Percentiles rank a stretch among this genome's conserved stretches.
Evolutionary conservation across 163 green algal species (phyloP).

Genomic region (Trebouxia gelatinosa): DNA sequence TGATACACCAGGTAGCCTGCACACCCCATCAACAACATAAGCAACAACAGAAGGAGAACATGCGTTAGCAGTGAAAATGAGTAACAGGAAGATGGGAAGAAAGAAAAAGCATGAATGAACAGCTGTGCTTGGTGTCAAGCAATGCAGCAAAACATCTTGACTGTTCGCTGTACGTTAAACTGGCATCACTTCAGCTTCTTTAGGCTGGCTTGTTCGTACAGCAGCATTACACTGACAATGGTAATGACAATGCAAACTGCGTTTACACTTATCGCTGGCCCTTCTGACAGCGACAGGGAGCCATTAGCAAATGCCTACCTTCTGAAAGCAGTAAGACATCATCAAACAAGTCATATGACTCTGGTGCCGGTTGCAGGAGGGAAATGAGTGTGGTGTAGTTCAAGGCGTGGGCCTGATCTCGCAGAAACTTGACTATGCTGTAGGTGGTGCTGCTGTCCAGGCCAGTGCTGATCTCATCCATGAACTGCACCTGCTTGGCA

Average conservation of each 20-base stretch:
- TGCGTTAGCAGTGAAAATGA: neutral
- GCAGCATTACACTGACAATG: too few relatives aligned
- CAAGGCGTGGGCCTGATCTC: slow-evolving; percentile 31
- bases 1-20: slow-evolving; percentile 63
- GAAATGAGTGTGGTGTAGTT: slow-evolving; percentile 54
- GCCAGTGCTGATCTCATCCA: slow-evolving; percentile 45
- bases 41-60: neutral
- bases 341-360: slow-evolving; percentile 72
- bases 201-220: too few relatives aligned
- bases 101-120: too few relatives aligned
- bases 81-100: too few relatives aligned
- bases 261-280: too few relatives aligned
- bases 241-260: too few relatives aligned
- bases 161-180: too few relatives aligned
- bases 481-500: slow-evolving; percentile 42
- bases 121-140: too few relatives aligned
- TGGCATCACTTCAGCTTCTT: too few relatives aligned
- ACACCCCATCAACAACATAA: neutral
- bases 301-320: slow-evolving; percentile 9
- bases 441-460: slow-evolving; percentile 57
- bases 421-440: slow-evolving; percentile 45
- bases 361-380: slow-evolving; percentile 72
- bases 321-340: slow-evolving; percentile 71
- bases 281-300: neutral
- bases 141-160: too few relatives aligned